Evolutionary conservation across 2,329 filamentous ascomycete species (phyloP).

Genomic region (Emergomyces africanus): DNA sequence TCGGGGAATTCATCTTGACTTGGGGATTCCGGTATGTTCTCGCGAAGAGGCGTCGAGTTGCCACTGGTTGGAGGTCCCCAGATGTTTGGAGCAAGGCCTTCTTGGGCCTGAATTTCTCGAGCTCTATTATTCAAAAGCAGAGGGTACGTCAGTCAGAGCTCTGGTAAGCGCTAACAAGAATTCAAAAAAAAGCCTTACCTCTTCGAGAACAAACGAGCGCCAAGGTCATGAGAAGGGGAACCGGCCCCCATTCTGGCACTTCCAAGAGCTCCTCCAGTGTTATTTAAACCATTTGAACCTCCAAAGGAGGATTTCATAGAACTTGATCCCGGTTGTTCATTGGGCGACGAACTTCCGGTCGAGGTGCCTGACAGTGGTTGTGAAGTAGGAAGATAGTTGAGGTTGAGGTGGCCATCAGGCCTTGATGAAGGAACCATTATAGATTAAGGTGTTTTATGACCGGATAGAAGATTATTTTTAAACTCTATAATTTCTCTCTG

Average conservation of each 20-base stretch:
- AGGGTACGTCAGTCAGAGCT: neutral
- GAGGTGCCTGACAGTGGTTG: slow-evolving; percentile 67
- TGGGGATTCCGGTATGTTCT: slow-evolving; percentile 94
- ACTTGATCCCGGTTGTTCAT: slow-evolving; percentile 54
- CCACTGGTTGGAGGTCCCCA: slow-evolving; percentile 96
- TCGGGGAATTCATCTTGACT: slow-evolving; percentile 87
- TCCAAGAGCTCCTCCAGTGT: slow-evolving; percentile 38
- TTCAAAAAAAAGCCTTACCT: slow-evolving; percentile 49
- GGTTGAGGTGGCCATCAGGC: slow-evolving; percentile 69
- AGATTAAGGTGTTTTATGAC: slow-evolving; percentile 44
- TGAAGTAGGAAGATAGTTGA: slow-evolving; percentile 62
- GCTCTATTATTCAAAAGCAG: slow-evolving; percentile 49
- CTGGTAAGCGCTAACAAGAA: neutral
- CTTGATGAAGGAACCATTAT: slow-evolving; percentile 81
- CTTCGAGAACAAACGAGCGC: slow-evolving; percentile 75
- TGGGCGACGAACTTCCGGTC: slow-evolving; percentile 66
- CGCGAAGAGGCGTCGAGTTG: slow-evolving; percentile 87
- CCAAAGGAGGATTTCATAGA: slow-evolving; percentile 61
- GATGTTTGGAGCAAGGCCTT: slow-evolving; percentile 65
- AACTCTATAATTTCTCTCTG: slow-evolving; percentile 4
- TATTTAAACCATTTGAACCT: slow-evolving; percentile 49
- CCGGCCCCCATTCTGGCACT: slow-evolving; percentile 68
- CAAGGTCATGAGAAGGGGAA: slow-evolving; percentile 90
- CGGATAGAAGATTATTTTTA: neutral
- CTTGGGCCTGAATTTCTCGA: slow-evolving; percentile 92